Evolutionary conservation across 2,329 filamentous ascomycete species (phyloP).

Genomic region (Fusarium transvaalense): DNA sequence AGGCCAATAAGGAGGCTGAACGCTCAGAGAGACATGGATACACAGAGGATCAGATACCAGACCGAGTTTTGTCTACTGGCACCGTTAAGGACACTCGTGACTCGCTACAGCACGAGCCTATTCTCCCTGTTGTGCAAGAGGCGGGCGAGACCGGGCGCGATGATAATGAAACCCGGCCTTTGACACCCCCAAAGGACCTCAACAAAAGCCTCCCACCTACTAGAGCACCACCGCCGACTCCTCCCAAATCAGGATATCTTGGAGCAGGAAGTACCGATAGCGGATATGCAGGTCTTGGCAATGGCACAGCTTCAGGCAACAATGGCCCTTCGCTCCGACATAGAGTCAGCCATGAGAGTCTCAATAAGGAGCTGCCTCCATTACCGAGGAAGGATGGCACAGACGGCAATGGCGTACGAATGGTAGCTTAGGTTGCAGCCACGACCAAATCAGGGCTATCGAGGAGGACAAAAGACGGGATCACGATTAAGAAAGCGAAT

Average conservation of each 20-base stretch:
- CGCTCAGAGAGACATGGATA: constrained; percentile 52
- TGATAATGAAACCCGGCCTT: constrained; percentile 57
- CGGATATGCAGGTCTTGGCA: constrained; percentile 58
- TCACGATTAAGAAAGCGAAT: constrained; percentile 46
- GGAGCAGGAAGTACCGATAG: constrained; percentile 64
- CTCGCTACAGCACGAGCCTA: constrained; percentile 67
- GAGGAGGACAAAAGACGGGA: constrained; percentile 33
- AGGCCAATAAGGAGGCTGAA: constrained; percentile 55
- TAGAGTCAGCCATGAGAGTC: constrained; percentile 65
- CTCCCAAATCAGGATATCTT: constrained; percentile 48
- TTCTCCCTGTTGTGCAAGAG: constrained; percentile 89
- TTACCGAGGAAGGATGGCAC: constrained; percentile 58
- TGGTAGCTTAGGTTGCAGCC: constrained; percentile 52
- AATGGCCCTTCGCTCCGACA: constrained; percentile 49
- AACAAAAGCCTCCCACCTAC: constrained; percentile 58
- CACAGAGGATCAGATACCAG: constrained; percentile 67
- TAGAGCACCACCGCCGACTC: constrained; percentile 55
- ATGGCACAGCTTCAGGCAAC: constrained; percentile 50
- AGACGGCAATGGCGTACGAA: constrained; percentile 47
- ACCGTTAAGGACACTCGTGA: constrained; percentile 62
- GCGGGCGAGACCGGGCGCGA: constrained; percentile 73
- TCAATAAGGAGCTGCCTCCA: constrained; percentile 72
- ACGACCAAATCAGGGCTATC: constrained; percentile 39
- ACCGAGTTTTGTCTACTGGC: constrained; percentile 66
- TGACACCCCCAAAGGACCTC: constrained; percentile 58